These are phyloP conservation scores for Hermanozyma aechmeae DNA, from an alignment of 805 yeast species.

Conservation along the genomic window DNA sequence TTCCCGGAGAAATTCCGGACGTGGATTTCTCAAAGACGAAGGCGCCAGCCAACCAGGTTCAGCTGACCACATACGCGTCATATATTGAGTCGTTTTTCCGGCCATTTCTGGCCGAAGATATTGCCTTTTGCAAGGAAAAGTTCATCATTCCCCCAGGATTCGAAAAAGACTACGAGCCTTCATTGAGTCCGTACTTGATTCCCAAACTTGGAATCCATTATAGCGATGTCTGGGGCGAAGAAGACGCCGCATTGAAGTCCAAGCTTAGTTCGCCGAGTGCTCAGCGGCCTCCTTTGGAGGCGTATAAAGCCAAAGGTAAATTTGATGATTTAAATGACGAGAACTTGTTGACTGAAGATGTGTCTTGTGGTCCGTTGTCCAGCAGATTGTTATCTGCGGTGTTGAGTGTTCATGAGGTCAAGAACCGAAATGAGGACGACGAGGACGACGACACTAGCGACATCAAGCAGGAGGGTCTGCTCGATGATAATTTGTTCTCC, in stretches of 20 bases:
- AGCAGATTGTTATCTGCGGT: constrained; percentile 78
- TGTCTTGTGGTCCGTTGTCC: constrained; percentile 88
- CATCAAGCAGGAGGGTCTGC: constrained; percentile 7
- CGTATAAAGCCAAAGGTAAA: constrained; percentile 49
- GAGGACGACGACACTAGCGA: constrained; percentile 8
- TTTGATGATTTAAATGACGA: constrained; percentile 52
- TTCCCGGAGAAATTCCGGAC: constrained; percentile 87
- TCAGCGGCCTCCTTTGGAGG: constrained; percentile 32
- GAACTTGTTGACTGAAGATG: constrained; percentile 56
- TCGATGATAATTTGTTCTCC: constrained; percentile 13
- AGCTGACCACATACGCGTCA: constrained; percentile 76
- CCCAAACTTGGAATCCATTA: constrained; percentile 84
- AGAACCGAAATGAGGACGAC: constrained; percentile 14
- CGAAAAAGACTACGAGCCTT: constrained; percentile 51
- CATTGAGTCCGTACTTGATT: constrained; percentile 60
- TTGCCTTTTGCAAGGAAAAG: constrained; percentile 59
- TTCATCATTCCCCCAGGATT: constrained; percentile 45
- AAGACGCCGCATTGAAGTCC: constrained; percentile 45
- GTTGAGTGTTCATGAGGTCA: constrained; percentile 32
- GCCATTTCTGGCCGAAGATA: constrained; percentile 69
- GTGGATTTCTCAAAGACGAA: constrained; percentile 77
- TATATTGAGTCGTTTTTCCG: constrained; percentile 82
- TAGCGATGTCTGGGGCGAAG: constrained; percentile 79
- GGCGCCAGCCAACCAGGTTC: constrained; percentile 73
- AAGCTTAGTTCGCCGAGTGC: constrained; percentile 39